Percentiles rank a stretch among this genome's conserved stretches.
Evolutionary conservation across 306 rosid genomes (phyloP).

Genomic region (Vachellia collinsii): DNA sequence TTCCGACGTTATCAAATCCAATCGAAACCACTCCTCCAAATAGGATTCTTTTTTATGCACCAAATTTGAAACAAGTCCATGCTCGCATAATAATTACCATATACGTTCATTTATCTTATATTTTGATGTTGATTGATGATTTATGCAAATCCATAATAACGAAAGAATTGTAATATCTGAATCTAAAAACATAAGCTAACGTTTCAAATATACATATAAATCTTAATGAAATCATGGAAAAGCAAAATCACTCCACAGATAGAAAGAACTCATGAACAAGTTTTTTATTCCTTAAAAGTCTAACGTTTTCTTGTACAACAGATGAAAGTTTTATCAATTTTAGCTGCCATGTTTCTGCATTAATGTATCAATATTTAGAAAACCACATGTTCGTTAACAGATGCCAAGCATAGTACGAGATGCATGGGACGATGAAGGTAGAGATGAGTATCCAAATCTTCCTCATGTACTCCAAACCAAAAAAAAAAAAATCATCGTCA

Average conservation of each 20-base stretch:
- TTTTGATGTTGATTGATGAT: neutral
- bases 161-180: neutral
- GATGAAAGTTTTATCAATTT: neutral
- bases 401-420: neutral
- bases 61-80: neutral
- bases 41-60: neutral
- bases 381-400: neutral
- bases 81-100: neutral
- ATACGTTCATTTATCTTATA: too few species aligned
- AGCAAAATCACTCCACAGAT: neutral
- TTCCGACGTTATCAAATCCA: neutral
- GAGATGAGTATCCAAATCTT: neutral
- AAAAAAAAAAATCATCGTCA: conserved; percentile 28
- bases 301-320: neutral
- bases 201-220: too few species aligned
- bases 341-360: neutral
- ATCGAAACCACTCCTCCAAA: neutral
- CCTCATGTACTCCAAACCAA: neutral
- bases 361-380: neutral
- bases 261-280: neutral
- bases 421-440: neutral
- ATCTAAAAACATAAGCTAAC: neutral
- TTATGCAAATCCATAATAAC: neutral
- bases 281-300: neutral
- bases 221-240: neutral